Percentiles rank a stretch among this genome's conserved stretches.
These are phyloP conservation scores for Phaeosphaeriaceae sp. DNA, from an alignment of 2,329 filamentous ascomycete genomes.

Conservation along the genomic window DNA sequence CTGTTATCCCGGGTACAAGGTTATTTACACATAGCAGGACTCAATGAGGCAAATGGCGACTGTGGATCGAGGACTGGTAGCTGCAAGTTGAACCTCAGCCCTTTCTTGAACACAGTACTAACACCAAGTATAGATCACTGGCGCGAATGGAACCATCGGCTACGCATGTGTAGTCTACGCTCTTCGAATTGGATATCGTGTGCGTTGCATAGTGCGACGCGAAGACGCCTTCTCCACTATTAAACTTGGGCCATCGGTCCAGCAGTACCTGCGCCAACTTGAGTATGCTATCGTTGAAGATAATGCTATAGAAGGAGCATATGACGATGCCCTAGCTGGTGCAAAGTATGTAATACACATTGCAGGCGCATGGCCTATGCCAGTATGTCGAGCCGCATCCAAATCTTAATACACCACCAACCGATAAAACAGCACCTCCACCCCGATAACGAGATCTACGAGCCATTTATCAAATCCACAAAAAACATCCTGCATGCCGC, in stretches of 20 bases:
- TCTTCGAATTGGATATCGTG: constrained; percentile 34
- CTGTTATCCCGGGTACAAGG: too few relatives aligned
- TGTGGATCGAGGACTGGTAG: constrained; percentile 29
- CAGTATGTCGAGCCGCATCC: constrained; percentile 9
- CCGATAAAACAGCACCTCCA: constrained; percentile 28
- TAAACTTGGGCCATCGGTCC: constrained; percentile 34
- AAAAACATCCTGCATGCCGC: constrained; percentile 37
- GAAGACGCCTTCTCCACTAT: constrained; percentile 33
- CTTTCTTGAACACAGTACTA: not conserved
- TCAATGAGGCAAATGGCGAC: not conserved
- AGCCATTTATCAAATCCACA: constrained; percentile 42
- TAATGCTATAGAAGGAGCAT: constrained; percentile 34
- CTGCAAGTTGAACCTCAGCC: constrained; percentile 21
- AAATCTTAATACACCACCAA: not conserved
- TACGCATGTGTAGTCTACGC: constrained; percentile 38
- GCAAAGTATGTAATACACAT: constrained; percentile 39
- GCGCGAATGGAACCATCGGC: constrained; percentile 45
- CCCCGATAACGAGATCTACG: constrained; percentile 43
- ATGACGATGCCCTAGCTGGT: constrained; percentile 33
- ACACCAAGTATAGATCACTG: constrained; percentile 35
- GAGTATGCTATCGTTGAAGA: constrained; percentile 38
- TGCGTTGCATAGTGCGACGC: constrained; percentile 42
- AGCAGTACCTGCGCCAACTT: constrained; percentile 24
- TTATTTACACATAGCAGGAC: too few relatives aligned
- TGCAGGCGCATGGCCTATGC: constrained; percentile 43